phyloP scores from a whole-genome alignment of 371 early-diverging fungal species.

The Actinomucor elegans region DNA sequence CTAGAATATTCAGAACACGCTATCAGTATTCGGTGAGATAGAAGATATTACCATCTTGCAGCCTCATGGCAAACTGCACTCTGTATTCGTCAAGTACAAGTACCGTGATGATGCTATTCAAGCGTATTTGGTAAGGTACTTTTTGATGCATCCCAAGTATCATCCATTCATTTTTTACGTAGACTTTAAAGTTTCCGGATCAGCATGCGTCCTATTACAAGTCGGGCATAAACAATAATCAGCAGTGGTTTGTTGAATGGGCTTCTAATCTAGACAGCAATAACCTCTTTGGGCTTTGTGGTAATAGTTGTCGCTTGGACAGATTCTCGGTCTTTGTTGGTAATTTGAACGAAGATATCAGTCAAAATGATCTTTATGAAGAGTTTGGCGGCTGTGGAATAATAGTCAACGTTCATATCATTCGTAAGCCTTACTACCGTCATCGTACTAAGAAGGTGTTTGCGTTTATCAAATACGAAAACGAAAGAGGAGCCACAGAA shows the following conservation, averaged over 20 bases:
- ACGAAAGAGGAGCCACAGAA: conserved; percentile 43
- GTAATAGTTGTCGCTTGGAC: conserved; percentile 35
- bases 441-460: conserved; percentile 35
- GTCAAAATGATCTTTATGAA: conserved; percentile 44
- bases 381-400: conserved; percentile 62
- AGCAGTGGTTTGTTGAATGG: conserved; percentile 72
- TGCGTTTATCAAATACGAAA: conserved; percentile 70
- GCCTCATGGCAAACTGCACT: conserved; percentile 45
- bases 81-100: conserved; percentile 72
- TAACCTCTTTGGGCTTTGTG: background rate
- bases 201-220: too few species aligned
- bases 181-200: conserved; percentile 10
- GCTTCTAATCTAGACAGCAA: conserved; percentile 50
- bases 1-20: conserved; percentile 12
- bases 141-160: too few species aligned
- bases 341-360: conserved; percentile 57
- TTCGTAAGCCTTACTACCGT: conserved; percentile 31
- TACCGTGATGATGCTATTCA: conserved; percentile 83
- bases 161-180: too few species aligned
- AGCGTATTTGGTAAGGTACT: conserved; percentile 59
- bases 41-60: conserved; percentile 70
- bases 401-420: conserved; percentile 51
- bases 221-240: background rate
- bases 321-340: conserved; percentile 67
- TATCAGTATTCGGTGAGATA: conserved; percentile 58